Evolutionary conservation across 2,329 filamentous ascomycete genomes (phyloP).

Genomic region (Paecilomyces formosus): DNA sequence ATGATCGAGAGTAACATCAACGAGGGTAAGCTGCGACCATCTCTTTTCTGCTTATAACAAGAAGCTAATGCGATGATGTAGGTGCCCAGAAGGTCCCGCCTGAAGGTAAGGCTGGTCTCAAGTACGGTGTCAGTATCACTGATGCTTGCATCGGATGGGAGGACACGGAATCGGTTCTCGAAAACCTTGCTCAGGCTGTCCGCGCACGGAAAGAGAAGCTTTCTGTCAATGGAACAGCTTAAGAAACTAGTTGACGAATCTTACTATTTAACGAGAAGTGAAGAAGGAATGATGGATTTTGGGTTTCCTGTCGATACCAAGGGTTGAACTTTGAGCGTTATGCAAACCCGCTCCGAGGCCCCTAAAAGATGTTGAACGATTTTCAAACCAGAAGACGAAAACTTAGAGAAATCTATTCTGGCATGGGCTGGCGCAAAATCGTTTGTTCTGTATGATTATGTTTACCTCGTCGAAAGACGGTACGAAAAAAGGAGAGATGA

Average conservation of each 20-base stretch:
- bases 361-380: not conserved
- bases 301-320: not conserved
- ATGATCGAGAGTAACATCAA: constrained; percentile 99
- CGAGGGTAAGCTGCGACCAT: constrained; percentile 55
- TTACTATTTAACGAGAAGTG: not conserved
- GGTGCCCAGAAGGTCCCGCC: constrained; percentile 83
- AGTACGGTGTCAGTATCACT: constrained; percentile 94
- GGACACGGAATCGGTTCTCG: constrained; percentile 73
- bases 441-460: not conserved
- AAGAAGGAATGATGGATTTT: not conserved
- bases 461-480: not conserved
- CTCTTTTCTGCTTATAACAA: not conserved
- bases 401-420: not conserved
- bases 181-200: constrained; percentile 71
- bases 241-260: not conserved
- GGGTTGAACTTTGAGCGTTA: not conserved
- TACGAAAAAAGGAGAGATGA: not conserved
- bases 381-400: not conserved
- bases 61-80: constrained; percentile 10
- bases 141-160: constrained; percentile 96
- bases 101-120: constrained; percentile 75
- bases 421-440: not conserved
- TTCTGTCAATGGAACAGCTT: constrained; percentile 7
- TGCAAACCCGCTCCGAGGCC: not conserved
- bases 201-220: constrained; percentile 57